These are phyloP conservation scores for Takakia lepidozioides DNA, from an alignment of 225 moss, liverwort and hornwort genomes.

Conservation along the genomic window DNA sequence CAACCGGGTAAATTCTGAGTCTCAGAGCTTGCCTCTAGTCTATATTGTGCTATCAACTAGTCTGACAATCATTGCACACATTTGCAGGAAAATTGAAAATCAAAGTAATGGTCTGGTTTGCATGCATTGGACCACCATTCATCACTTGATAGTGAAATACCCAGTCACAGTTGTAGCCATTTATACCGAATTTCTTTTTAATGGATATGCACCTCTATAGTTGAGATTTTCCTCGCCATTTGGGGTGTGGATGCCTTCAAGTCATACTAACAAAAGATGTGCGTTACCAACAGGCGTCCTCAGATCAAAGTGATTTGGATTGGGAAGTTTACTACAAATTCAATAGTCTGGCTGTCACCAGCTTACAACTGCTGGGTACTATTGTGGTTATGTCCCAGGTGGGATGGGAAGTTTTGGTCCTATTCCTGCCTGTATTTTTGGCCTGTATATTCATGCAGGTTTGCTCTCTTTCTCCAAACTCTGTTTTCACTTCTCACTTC, in stretches of 20 bases:
- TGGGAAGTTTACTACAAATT: slow-evolving; percentile 35
- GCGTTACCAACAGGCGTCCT: slow-evolving; percentile 65
- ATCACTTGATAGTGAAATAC: no score
- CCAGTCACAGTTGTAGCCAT: no score
- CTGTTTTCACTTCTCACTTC: no score
- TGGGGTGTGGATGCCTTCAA: no score
- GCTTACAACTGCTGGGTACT: slow-evolving; percentile 53
- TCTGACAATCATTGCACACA: no score
- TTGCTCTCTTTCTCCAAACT: slow-evolving; percentile 14
- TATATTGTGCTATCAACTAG: background rate
- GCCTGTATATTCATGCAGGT: slow-evolving; percentile 60
- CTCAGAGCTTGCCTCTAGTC: background rate
- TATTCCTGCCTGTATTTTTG: slow-evolving; percentile 48
- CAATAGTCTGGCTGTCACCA: slow-evolving; percentile 33
- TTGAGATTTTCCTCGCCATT: no score
- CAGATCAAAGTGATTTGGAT: slow-evolving; percentile 79
- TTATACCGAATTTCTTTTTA: no score
- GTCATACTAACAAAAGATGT: no score
- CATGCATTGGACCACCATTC: no score
- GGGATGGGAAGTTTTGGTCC: slow-evolving; percentile 59
- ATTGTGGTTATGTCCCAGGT: slow-evolving; percentile 65
- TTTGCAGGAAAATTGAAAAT: no score
- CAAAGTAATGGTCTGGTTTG: no score
- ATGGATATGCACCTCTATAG: no score
- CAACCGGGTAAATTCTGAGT: slow-evolving; percentile 19